Base-by-base conservation (phyloP, 257 asterid genomes). In the Salvia miltiorrhiza region DNA sequence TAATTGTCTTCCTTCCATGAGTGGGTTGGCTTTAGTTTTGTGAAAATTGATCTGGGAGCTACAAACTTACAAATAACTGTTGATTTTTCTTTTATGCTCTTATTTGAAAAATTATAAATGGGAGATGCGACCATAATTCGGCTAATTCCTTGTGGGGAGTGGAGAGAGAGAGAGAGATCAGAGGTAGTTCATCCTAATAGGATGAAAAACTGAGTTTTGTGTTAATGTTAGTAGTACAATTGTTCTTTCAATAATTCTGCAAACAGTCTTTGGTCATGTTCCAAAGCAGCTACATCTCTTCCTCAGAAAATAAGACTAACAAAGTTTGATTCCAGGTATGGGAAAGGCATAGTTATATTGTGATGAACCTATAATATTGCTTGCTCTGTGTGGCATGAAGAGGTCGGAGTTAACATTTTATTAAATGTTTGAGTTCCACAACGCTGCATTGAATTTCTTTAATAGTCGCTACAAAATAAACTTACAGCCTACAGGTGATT, bases 211-310 rank as follows among this genome's bases (percentile, higher is more conserved):
- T 59, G 19, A 39, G 28, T 45, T 47, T 41, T 53, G 63, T 12
- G 24, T 54, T 24, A 26, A 19, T 21, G 14, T 19, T 45, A 0
- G 13, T 14, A 5, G 23, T 16, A 10, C 35, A 4, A 33, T 13
- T 26, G 23, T 17, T 63, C 23, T 16, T 28, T 50, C 5, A 10
- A 39, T 39, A 62, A 7, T 72, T 32, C 19, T 53, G 49, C 48
- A 52, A 26, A 72, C 45, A 61, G 26, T 39, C 26, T 10, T 50
- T 69, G n/a, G 47, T n/a, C n/a, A n/a, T n/a, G n/a, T n/a, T n/a
- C n/a, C n/a, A 7, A 47, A 59, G 53, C 59, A 45, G 68, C 47
- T 60, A 13, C 3, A 7, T 39, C 23, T 24, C 28, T 9, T 13
- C 53, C 9, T 24, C 39, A 26, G n/a, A 24, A 61, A 60, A 50